These are phyloP conservation scores for Spirogloea muscicola DNA, from an alignment of 139 green algal genomes.

Conservation along the genomic window DNA sequence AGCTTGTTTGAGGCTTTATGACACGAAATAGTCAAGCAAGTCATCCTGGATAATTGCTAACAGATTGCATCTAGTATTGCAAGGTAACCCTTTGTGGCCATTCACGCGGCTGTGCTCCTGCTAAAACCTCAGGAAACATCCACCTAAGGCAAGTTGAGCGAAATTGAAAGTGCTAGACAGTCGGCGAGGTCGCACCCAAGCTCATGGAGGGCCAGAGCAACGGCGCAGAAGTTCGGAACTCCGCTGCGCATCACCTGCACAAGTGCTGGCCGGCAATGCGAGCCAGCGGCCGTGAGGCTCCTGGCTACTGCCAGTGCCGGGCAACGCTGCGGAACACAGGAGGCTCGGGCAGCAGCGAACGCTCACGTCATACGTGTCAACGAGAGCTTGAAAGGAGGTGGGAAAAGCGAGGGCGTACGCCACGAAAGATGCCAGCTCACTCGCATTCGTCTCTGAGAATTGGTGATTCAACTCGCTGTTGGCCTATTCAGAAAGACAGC, in stretches of 20 bases:
- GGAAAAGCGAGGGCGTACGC: constrained; percentile 53
- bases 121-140: too few relatives aligned
- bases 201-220: constrained; percentile 40
- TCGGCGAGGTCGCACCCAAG: constrained; percentile 32
- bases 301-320: neutral
- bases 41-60: too few relatives aligned
- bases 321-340: too few relatives aligned
- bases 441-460: constrained; percentile 47
- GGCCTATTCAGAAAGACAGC: too few relatives aligned
- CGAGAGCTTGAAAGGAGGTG: constrained; percentile 45
- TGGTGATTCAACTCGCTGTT: neutral
- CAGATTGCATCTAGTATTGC: too few relatives aligned
- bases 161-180: too few relatives aligned
- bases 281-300: neutral
- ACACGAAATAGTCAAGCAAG: too few relatives aligned
- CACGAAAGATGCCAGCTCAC: constrained; percentile 49
- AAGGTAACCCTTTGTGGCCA: too few relatives aligned
- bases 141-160: too few relatives aligned
- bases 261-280: neutral
- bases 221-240: constrained; percentile 50
- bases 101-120: too few relatives aligned
- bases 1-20: too few relatives aligned
- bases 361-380: constrained; percentile 54
- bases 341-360: too few relatives aligned
- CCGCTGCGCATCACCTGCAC: constrained; percentile 45